Percentiles rank a stretch among this genome's conserved stretches.
Conservation (phyloP, 2,329 filamentous ascomycete species). For the Fusarium globosum region DNA sequence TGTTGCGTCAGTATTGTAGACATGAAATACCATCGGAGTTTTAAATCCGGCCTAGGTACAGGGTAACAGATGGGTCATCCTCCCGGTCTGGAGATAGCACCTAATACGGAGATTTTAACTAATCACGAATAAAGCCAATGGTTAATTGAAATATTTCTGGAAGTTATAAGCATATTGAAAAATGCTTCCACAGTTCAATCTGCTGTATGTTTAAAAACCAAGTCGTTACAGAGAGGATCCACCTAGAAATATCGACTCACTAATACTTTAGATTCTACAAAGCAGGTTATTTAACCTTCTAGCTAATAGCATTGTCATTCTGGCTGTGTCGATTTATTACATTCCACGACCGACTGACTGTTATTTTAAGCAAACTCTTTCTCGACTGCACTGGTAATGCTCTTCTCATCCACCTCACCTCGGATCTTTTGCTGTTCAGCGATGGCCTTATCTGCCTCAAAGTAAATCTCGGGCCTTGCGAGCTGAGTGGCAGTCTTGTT, state of each 20-base stretch:
- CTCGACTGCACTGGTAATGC: background rate
- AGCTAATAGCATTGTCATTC: too few relatives aligned
- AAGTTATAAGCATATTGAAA: background rate
- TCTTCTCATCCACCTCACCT: background rate
- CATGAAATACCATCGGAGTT: rapidly evolving
- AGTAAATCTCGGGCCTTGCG: background rate
- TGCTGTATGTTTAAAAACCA: rapidly evolving
- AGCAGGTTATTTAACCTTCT: too few relatives aligned
- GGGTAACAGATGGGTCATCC: rapidly evolving
- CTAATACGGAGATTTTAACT: rapidly evolving
- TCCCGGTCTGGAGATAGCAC: too few relatives aligned
- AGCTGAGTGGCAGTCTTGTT: background rate
- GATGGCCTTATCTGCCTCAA: background rate
- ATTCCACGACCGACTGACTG: rapidly evolving
- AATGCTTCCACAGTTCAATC: background rate
- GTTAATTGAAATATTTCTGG: rapidly evolving
- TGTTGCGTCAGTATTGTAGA: background rate
- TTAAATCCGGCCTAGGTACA: background rate
- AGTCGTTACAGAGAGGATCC: rapidly evolving
- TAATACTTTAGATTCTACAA: too few relatives aligned
- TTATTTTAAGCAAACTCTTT: background rate
- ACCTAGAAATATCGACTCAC: rapidly evolving
- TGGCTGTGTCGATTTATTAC: rapidly evolving
- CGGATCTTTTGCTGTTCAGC: background rate
- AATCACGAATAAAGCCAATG: background rate